Percentiles rank a stretch among this genome's conserved stretches.
Evolutionary conservation across 345 rosid species (phyloP).

Genomic region (Linum lewisii): DNA sequence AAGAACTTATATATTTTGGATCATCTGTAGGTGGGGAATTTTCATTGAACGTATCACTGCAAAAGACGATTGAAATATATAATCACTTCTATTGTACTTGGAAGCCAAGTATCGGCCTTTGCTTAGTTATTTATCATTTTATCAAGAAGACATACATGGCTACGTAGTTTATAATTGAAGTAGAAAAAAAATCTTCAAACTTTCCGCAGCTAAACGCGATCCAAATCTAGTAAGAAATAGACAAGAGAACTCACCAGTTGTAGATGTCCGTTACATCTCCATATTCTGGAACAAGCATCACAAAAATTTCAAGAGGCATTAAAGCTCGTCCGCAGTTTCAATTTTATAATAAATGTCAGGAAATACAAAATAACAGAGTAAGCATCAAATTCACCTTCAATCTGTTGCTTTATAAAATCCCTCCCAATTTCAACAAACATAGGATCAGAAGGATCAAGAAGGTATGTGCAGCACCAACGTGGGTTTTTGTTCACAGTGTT

Average conservation of each 20-base stretch:
- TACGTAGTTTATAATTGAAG: too few relatives aligned
- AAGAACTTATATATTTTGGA: constrained; percentile 57
- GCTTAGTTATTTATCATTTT: too few relatives aligned
- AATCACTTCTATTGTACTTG: too few relatives aligned
- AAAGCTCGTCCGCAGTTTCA: too few relatives aligned
- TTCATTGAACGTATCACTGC: constrained; percentile 94
- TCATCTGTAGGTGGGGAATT: constrained; percentile 86
- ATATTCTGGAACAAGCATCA: constrained; percentile 48
- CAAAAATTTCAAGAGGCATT: not conserved
- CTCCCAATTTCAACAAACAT: constrained; percentile 76
- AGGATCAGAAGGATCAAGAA: constrained; percentile 81
- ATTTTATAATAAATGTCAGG: not conserved
- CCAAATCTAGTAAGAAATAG: not conserved
- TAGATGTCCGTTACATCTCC: constrained; percentile 95
- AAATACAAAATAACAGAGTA: too few relatives aligned
- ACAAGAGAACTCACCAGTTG: constrained; percentile 56
- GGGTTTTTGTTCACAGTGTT: constrained; percentile 78
- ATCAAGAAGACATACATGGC: too few relatives aligned
- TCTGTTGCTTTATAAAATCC: constrained; percentile 73
- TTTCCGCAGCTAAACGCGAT: too few relatives aligned
- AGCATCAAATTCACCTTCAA: constrained; percentile 35
- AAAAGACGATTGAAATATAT: constrained; percentile 5
- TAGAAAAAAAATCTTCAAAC: too few relatives aligned
- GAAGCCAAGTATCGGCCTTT: too few relatives aligned
- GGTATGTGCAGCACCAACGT: constrained; percentile 96